phyloP scores from a whole-genome alignment of 306 rosid genomes.

The Spatholobus suberectus region DNA sequence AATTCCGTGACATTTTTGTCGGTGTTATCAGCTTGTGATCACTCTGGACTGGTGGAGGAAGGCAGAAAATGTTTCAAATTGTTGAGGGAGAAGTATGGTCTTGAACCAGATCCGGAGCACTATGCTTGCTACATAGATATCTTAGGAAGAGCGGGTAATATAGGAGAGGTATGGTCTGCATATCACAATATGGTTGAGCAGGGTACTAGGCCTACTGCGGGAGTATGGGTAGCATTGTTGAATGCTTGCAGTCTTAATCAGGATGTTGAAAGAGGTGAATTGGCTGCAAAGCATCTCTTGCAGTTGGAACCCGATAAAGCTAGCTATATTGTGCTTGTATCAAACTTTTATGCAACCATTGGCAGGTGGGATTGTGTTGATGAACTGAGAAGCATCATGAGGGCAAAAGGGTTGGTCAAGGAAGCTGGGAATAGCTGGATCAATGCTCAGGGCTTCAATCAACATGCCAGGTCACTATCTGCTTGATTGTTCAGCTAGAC shows the following conservation, averaged over 20 bases:
- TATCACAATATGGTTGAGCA: conserved; percentile 46
- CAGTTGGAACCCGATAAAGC: conserved; percentile 61
- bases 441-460: conserved; percentile 34
- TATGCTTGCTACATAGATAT: conserved; percentile 66
- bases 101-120: conserved; percentile 63
- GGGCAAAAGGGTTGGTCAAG: conserved; percentile 58
- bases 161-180: conserved; percentile 60
- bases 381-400: conserved; percentile 58
- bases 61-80: conserved; percentile 55
- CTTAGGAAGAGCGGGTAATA: conserved; percentile 63
- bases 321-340: conserved; percentile 54
- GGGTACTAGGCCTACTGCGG: conserved; percentile 49
- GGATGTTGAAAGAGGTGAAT: conserved; percentile 60
- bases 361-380: conserved; percentile 71
- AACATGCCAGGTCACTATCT: conserved; percentile 20
- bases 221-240: conserved; percentile 64
- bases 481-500: conserved; percentile 37
- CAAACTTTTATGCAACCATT: conserved; percentile 68
- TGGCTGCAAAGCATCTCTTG: conserved; percentile 63
- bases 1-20: conserved; percentile 64
- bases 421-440: conserved; percentile 72
- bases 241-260: conserved; percentile 60
- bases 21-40: conserved; percentile 53
- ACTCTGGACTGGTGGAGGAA: conserved; percentile 68
- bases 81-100: conserved; percentile 52